Evolutionary conservation across 129 eudicot genomes (phyloP).

Genomic region (Chrysanthemum seticuspe): DNA sequence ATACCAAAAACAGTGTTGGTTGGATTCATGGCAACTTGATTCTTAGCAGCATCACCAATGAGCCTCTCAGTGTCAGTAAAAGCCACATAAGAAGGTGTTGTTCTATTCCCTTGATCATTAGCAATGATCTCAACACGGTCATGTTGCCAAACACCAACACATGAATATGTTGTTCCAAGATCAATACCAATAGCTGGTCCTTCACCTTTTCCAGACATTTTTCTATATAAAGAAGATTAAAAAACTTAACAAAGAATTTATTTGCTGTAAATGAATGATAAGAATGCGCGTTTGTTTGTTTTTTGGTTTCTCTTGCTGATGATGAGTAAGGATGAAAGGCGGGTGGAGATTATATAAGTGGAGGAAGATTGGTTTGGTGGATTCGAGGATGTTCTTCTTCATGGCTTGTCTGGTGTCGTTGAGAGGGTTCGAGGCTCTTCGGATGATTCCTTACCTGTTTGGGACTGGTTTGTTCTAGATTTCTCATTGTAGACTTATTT

Average conservation of each 20-base stretch:
- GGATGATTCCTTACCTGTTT: too few relatives aligned
- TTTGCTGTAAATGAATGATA: neutral
- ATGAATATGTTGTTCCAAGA: slow-evolving; percentile 53
- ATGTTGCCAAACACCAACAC: slow-evolving; percentile 65
- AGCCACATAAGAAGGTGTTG: slow-evolving; percentile 73
- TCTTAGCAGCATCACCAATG: slow-evolving; percentile 71
- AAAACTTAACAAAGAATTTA: neutral
- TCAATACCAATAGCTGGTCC: slow-evolving; percentile 65
- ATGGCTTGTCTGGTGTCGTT: too few relatives aligned
- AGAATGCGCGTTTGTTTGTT: neutral
- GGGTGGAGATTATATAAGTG: neutral
- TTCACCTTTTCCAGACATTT: slow-evolving; percentile 59
- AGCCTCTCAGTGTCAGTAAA: slow-evolving; percentile 64
- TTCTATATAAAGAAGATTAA: neutral
- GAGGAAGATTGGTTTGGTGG: neutral
- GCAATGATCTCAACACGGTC: slow-evolving; percentile 71
- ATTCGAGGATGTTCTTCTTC: too few relatives aligned
- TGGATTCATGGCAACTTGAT: slow-evolving; percentile 73
- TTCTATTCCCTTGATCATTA: slow-evolving; percentile 71
- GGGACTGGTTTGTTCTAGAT: too few relatives aligned
- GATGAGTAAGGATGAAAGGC: neutral
- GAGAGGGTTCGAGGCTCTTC: too few relatives aligned
- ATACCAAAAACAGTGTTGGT: slow-evolving; percentile 70
- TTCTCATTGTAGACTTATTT: too few relatives aligned
- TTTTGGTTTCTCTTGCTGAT: neutral